Evolutionary conservation across 1,284 basidiomycete species (phyloP).

Genomic region (Cutaneotrichosporon sp.): DNA sequence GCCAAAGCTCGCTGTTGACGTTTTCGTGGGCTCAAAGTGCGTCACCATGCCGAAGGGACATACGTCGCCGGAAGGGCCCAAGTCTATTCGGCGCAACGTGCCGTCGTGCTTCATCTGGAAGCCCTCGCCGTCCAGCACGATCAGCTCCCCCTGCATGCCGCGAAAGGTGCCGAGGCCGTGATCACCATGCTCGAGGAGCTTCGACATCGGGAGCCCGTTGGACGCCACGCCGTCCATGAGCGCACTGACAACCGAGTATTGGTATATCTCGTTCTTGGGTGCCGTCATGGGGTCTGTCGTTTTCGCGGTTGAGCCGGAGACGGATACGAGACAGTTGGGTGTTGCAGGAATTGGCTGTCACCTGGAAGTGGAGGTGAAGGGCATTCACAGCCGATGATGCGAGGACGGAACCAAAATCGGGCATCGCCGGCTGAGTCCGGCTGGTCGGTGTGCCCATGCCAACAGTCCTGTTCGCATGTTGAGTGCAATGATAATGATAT

Average conservation of each 20-base stretch:
- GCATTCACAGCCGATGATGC: too few relatives aligned
- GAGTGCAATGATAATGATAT: not conserved
- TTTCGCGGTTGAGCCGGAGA: too few relatives aligned
- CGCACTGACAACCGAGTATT: conserved; percentile 14
- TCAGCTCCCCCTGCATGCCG: conserved; percentile 13
- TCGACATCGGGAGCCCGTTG: conserved; percentile 2
- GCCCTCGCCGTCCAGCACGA: conserved; percentile 12
- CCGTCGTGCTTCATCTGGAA: conserved; percentile 19
- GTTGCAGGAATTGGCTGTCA: too few relatives aligned
- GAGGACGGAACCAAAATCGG: too few relatives aligned
- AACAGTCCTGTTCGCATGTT: not conserved
- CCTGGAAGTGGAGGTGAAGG: too few relatives aligned
- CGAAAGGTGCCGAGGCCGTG: conserved; percentile 17
- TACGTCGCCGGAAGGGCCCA: not conserved
- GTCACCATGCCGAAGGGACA: conserved; percentile 17
- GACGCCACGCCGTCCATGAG: conserved; percentile 14
- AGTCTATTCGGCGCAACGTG: conserved; percentile 3
- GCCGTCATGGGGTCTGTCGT: too few relatives aligned
- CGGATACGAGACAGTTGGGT: too few relatives aligned
- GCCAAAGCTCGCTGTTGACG: not conserved
- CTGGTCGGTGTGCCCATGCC: too few relatives aligned
- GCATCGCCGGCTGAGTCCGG: too few relatives aligned
- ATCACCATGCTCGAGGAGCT: conserved; percentile 11
- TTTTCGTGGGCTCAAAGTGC: not conserved
- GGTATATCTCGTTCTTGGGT: conserved; percentile 9